Percentiles rank a stretch among this genome's conserved stretches.
Conservation (phyloP, 208 protist species). For the Acanthamoeba culbertsoni region DNA sequence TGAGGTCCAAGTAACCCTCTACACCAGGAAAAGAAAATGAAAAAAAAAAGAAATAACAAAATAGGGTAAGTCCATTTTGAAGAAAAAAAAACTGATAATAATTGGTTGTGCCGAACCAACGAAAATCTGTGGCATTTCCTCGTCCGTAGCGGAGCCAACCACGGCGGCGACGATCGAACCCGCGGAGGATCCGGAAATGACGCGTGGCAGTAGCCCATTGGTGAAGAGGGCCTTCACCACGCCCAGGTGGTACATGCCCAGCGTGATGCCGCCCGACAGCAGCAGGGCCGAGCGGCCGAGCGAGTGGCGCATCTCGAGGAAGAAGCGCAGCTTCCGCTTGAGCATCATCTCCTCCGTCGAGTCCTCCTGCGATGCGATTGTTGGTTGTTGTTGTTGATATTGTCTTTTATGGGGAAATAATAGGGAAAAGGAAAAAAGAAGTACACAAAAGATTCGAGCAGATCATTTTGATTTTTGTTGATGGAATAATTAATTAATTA, state of each 20-base stretch:
- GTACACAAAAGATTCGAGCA: neutral
- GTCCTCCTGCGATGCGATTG: neutral
- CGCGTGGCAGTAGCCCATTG: constrained; percentile 65
- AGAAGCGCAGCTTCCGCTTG: constrained; percentile 63
- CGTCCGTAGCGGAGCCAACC: constrained; percentile 41
- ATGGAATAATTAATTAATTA: no score
- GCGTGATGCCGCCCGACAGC: constrained; percentile 71
- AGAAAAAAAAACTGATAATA: neutral
- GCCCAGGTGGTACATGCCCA: constrained; percentile 76
- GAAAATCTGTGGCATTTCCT: constrained; percentile 63
- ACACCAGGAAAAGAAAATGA: neutral
- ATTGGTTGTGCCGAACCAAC: neutral
- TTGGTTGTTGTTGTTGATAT: neutral
- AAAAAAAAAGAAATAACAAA: neutral
- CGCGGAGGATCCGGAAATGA: constrained; percentile 69
- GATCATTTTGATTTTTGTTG: no score
- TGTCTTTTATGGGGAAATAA: neutral
- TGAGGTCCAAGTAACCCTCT: neutral
- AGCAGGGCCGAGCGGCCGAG: constrained; percentile 75
- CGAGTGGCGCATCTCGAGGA: constrained; percentile 71
- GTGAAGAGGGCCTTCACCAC: constrained; percentile 67
- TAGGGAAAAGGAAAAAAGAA: no score
- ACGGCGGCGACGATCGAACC: constrained; percentile 66
- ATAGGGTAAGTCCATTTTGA: neutral
- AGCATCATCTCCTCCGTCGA: neutral